Percentiles rank a stretch among this genome's conserved stretches.
Conservation (phyloP, 306 rosid species). For the Fragaria ananassa region DNA sequence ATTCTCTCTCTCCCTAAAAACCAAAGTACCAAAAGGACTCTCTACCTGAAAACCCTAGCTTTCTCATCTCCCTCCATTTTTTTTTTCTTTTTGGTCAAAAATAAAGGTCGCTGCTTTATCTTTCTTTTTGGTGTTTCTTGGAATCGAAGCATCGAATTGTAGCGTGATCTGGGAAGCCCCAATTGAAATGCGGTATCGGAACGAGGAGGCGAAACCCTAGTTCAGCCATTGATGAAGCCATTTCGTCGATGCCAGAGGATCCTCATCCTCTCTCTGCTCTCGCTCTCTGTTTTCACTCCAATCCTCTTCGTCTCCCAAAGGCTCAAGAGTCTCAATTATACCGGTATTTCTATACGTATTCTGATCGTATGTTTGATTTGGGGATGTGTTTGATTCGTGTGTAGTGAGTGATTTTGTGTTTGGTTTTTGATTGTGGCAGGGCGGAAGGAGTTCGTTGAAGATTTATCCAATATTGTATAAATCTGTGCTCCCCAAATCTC, state of each 20-base stretch:
- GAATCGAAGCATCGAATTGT: slow-evolving; percentile 47
- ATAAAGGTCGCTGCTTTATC: not conserved
- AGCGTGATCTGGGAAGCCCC: slow-evolving; percentile 35
- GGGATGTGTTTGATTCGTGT: not conserved
- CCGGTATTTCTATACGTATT: slow-evolving; percentile 33
- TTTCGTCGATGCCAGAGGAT: slow-evolving; percentile 79
- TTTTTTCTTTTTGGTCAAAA: not conserved
- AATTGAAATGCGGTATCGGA: slow-evolving; percentile 49
- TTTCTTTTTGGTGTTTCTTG: slow-evolving; percentile 25
- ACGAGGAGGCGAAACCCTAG: slow-evolving; percentile 20
- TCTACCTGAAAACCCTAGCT: slow-evolving; percentile 56
- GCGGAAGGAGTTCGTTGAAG: slow-evolving; percentile 57
- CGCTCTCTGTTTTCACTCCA: slow-evolving; percentile 80
- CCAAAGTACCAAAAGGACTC: not conserved
- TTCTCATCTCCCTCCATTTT: not conserved
- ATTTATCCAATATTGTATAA: slow-evolving; percentile 71
- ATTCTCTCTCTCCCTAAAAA: slow-evolving; percentile 26
- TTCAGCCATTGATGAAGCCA: slow-evolving; percentile 60
- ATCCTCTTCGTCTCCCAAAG: slow-evolving; percentile 55
- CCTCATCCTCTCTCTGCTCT: slow-evolving; percentile 79
- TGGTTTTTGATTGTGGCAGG: slow-evolving; percentile 47
- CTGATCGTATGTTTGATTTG: not conserved
- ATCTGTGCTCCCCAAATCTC: slow-evolving; percentile 32
- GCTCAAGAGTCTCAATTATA: slow-evolving; percentile 40
- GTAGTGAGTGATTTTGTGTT: slow-evolving; percentile 22